Percentiles rank a stretch among this genome's conserved stretches.
phyloP scores from a whole-genome alignment of 169 alveolate species.

The Plasmodium blacklocki region DNA sequence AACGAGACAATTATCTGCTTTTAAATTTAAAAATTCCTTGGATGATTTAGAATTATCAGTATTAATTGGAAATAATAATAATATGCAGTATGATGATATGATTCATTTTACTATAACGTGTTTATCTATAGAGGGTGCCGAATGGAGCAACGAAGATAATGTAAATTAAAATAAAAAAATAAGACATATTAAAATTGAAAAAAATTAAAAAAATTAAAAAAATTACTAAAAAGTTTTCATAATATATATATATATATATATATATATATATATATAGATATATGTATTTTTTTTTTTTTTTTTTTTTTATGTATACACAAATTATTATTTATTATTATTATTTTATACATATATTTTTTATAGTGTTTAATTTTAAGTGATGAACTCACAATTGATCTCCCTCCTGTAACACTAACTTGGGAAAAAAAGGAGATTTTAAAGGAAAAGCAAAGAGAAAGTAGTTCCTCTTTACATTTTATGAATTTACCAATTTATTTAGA shows the following conservation, averaged over 20 bases:
- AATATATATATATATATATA: not conserved
- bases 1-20: conserved; percentile 89
- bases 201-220: not conserved
- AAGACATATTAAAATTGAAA: conserved; percentile 1
- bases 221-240: not conserved
- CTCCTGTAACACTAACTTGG: conserved; percentile 89
- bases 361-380: conserved; percentile 83
- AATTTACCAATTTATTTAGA: conserved; percentile 90
- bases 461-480: conserved; percentile 75
- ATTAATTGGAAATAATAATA: conserved; percentile 74
- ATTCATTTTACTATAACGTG: conserved; percentile 86
- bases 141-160: conserved; percentile 78
- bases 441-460: conserved; percentile 76
- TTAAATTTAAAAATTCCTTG: conserved; percentile 86
- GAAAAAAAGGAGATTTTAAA: conserved; percentile 59
- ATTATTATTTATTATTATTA: not conserved
- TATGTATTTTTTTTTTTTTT: not conserved
- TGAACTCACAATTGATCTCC: conserved; percentile 82
- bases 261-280: not conserved
- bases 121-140: conserved; percentile 90
- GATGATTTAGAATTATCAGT: conserved; percentile 89
- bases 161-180: conserved; percentile 16
- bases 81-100: conserved; percentile 78
- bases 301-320: no score
- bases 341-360: not conserved